These are phyloP conservation scores for Blastocystis sp. DNA, from an alignment of 352 stramenopile genomes.

Conservation along the genomic window DNA sequence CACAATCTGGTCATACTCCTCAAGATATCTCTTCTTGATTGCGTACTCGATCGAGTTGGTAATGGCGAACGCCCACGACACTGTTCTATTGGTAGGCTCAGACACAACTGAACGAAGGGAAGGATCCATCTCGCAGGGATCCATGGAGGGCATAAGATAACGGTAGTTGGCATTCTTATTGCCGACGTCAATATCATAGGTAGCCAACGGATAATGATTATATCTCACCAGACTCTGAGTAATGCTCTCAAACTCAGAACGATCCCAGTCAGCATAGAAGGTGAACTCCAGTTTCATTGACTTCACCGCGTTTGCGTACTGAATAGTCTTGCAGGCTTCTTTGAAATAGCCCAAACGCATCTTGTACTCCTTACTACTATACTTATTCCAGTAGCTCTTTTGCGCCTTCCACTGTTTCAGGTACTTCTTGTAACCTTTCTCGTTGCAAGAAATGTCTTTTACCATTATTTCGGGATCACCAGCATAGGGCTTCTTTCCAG, in stretches of 20 bases:
- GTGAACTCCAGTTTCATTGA: neutral
- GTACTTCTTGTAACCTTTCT: neutral
- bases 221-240: neutral
- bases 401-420: neutral
- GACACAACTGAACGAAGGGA: too few relatives aligned
- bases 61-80: neutral
- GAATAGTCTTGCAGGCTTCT: neutral
- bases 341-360: neutral
- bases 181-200: neutral
- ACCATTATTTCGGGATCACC: neutral
- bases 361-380: too few relatives aligned
- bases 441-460: neutral
- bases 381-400: too few relatives aligned
- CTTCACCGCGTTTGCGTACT: neutral
- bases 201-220: neutral
- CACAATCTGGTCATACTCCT: constrained; percentile 9
- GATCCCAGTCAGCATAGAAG: neutral
- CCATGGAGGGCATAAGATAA: neutral
- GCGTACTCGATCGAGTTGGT: neutral
- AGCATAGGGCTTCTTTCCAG: neutral
- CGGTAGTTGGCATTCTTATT: neutral
- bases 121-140: neutral
- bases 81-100: neutral
- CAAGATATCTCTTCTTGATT: neutral
- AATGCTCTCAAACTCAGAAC: neutral